Evolutionary conservation across 768 basidiomycete species (phyloP), one percentile per base, ranked within the genome.

Genomic region (Agaricus sinodeliciosus): DNA sequence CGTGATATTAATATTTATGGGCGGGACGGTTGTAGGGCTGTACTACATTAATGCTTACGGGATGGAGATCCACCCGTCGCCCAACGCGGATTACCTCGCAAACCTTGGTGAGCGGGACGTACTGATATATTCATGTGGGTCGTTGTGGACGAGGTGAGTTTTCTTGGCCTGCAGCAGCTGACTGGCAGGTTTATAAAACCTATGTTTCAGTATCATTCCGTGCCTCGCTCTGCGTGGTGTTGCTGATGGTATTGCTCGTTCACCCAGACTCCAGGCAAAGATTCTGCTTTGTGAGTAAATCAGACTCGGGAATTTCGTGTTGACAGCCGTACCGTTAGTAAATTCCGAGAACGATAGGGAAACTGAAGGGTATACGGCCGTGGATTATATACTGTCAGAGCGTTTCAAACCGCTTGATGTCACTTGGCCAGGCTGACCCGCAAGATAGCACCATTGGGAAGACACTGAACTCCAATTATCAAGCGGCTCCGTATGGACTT

Each of bases 31-130:
- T 43, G 48, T 44, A 90, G 87, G 84, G 55, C 65, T 95, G 26
- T 88, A 82, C 65, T 94, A 95, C 66, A 91, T 94, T 68, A 94
- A 94, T 64, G 80, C 83, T 6, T 94, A 93, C 60, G 91, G 91
- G 9, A 86, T 85, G 68, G 91, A 95, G 69, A 87, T 96, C n/a
- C 84, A 89, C 62, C 94, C 94, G 15, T 74, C 80, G 39, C 92
- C 94, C 0, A 95, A 94, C 64, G 79, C 84, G 1, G 89, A 88
- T 40, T 91, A 85, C 62, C 63, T 97, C 46, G 67, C 78, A 11
- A 77, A 79, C 48, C 70, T 95, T 9, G 67, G 69, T 3, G 69
- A 74, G 27, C 78, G 78, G 51, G 80, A 88, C 57, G 71, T 87
- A 2, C 71, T 97, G 26, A 82, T 97, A 2, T 96, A 95, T 65